These are phyloP conservation scores for Amanita subjunquillea DNA, from an alignment of 768 basidiomycete genomes.

Conservation along the genomic window DNA sequence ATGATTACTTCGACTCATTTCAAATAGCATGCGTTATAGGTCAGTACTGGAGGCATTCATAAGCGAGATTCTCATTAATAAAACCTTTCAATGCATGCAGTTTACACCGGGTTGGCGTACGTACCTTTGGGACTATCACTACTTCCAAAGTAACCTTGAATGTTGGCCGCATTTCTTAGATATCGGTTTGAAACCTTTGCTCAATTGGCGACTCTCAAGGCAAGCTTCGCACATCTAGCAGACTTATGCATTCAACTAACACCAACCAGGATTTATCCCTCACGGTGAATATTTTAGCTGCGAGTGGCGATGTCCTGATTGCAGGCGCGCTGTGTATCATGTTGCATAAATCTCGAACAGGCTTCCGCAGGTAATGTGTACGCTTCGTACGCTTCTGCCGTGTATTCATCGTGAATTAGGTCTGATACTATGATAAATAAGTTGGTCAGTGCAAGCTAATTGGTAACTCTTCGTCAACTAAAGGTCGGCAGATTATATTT, in stretches of 20 bases:
- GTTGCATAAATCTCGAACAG: slow-evolving; percentile 33
- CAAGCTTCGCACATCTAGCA: background rate
- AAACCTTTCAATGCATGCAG: slow-evolving; percentile 12
- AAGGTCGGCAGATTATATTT: slow-evolving; percentile 26
- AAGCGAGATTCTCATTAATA: background rate
- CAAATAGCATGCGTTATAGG: slow-evolving; percentile 14
- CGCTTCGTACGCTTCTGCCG: background rate
- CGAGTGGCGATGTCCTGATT: slow-evolving; percentile 34
- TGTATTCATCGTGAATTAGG: slow-evolving; percentile 13
- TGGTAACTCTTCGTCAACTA: background rate
- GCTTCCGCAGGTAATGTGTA: slow-evolving; percentile 27
- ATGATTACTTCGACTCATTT: background rate
- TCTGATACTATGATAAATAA: slow-evolving; percentile 37
- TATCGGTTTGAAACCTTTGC: slow-evolving; percentile 21
- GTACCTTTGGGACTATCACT: slow-evolving; percentile 7
- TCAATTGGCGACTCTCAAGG: slow-evolving; percentile 25
- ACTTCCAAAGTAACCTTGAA: background rate
- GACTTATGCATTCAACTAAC: background rate
- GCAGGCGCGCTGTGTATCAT: slow-evolving; percentile 26
- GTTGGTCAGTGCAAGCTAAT: slow-evolving; percentile 17
- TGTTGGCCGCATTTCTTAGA: slow-evolving; percentile 6
- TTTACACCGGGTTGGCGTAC: slow-evolving; percentile 25
- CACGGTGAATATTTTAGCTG: slow-evolving; percentile 31
- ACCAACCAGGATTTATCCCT: slow-evolving; percentile 24
- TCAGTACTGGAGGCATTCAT: slow-evolving; percentile 4